Evolutionary conservation across 2,329 filamentous ascomycete species (phyloP), one percentile per base, ranked within the genome.

Genomic region (Aspergillus clavatus): DNA sequence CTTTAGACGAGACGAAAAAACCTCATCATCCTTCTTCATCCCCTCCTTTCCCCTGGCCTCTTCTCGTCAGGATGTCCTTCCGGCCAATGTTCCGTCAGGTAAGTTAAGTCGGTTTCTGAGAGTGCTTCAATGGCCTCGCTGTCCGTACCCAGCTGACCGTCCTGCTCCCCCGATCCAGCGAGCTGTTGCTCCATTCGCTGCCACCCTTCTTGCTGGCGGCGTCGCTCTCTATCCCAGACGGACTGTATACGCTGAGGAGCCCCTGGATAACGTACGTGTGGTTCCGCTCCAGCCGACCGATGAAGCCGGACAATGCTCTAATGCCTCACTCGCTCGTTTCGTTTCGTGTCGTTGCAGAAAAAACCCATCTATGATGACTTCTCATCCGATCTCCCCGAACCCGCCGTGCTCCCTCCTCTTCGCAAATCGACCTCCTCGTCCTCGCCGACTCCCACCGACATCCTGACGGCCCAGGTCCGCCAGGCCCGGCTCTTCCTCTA

Each of bases 401-500:
- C 52, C 40, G 53, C 57, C 41, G n/a, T n/a, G n/a, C 38, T 51
- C 41, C 33, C 52, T 37, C 38, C 54, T 38, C 41, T 42, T 45
- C 26, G 14, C 47, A 38, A 23, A 40, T 36, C 52, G 48, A 42
- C 53, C 38, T 33, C 58, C 37, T 49, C 64, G 23, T 58, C 62
- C 28, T 67, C 67, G 51, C 87, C 88, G 11, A 89, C 89, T 18
- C 89, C 89, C 11, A 97, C 93, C 54, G 90, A 95, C 70, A 85
- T 89, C 40, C 81, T 98, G 28, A 89, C 93, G 47, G 78, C 77
- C 26, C 83, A 96, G 66, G 85, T 98, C 63, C 83, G 87, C 60
- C 80, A 78, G 57, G 87, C 80, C 48, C 89, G 93, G 49, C 76
- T 96, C 51, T 86, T 86, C 66, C 75, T 96, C 36, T 86, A 97